Evolutionary conservation across 2,329 filamentous ascomycete species (phyloP).

Genomic region (Monosporascus sp.): DNA sequence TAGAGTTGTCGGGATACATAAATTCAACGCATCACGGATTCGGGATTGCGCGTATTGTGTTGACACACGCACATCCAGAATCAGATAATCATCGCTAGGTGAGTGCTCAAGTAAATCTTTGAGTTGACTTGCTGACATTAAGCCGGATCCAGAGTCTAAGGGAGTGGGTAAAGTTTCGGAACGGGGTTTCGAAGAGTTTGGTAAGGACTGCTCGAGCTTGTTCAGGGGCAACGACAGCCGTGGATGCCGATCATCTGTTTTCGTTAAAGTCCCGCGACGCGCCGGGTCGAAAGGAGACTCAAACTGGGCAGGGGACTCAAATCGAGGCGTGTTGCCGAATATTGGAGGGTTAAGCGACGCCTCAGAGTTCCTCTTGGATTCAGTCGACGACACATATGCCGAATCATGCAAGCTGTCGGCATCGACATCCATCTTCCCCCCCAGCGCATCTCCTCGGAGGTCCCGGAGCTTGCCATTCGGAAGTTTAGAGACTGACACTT

Average conservation of each 20-base stretch:
- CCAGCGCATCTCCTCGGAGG: conserved; percentile 6
- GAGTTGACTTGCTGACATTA: conserved; percentile 52
- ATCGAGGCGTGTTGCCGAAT: conserved; percentile 37
- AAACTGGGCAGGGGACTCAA: conserved; percentile 38
- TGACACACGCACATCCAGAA: conserved; percentile 82
- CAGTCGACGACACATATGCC: conserved; percentile 45
- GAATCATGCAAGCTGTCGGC: conserved; percentile 45
- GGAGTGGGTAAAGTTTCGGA: conserved; percentile 50
- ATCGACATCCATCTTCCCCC: conserved; percentile 38
- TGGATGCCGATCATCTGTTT: conserved; percentile 46
- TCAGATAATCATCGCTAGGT: conserved; percentile 45
- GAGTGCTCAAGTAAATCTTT: conserved; percentile 48
- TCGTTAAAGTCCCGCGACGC: conserved; percentile 30
- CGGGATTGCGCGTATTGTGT: conserved; percentile 74
- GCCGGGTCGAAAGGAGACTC: conserved; percentile 29
- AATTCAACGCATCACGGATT: conserved; percentile 75
- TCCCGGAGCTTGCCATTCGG: conserved; percentile 12
- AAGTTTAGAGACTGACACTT: conserved; percentile 21
- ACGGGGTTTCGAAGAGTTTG: conserved; percentile 25
- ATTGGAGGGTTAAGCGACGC: conserved; percentile 38
- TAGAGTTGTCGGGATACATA: conserved; percentile 92
- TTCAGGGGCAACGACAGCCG: conserved; percentile 50
- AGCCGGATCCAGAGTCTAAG: conserved; percentile 40
- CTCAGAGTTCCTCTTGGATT: conserved; percentile 49
- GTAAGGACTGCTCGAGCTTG: conserved; percentile 34